Evolutionary conservation across 2,329 filamentous ascomycete genomes (phyloP), one percentile per base, ranked within the genome.

Genomic region (Teratosphaeria epicoccoides): DNA sequence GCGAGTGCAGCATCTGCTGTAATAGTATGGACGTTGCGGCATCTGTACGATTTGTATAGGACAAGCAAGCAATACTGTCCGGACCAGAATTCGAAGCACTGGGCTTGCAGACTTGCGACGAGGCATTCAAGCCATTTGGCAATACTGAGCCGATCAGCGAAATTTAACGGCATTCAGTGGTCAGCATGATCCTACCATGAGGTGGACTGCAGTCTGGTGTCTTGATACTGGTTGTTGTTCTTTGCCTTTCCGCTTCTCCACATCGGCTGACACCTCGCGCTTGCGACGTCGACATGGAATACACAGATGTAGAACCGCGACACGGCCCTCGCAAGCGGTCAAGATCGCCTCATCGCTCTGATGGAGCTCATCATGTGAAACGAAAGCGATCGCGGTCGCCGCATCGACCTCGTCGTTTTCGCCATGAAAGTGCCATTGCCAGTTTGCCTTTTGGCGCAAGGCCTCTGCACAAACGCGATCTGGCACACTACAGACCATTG

Each of bases 381-480:
- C 40, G 57, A 33, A 53, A 55, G 46, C 61, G 61, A 14, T 63
- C 63, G 52, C 57, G 55, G 25, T 65, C 63, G 20, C 62, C 61
- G 43, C 50, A 56, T 51, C 59, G 54, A 49, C 49, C 49, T 28
- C 50, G 53, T 24, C 51, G 51, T 20, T 26, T 45, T 20, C 49
- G 52, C 47, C 40, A 45, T 17, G 14, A 43, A 25, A 43, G 24
- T 23, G 24, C 23, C 43, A 52, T 43, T 10, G 51, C 49, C 46
- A 50, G 45, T 46, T 59, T 63, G 7, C 63, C 60, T 0, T 63
- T 57, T 51, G 40, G 46, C 17, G 55, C 51, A 3, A 76, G 78
- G 11, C 73, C 74, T 43, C 75, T 96, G 4, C 79, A 77, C 6
- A 90, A 85, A 63, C 75, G 77, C 49, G 87, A 94, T 58, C 74